Evolutionary conservation across 1,284 basidiomycete genomes (phyloP).

Genomic region (Mycena citricolor): DNA sequence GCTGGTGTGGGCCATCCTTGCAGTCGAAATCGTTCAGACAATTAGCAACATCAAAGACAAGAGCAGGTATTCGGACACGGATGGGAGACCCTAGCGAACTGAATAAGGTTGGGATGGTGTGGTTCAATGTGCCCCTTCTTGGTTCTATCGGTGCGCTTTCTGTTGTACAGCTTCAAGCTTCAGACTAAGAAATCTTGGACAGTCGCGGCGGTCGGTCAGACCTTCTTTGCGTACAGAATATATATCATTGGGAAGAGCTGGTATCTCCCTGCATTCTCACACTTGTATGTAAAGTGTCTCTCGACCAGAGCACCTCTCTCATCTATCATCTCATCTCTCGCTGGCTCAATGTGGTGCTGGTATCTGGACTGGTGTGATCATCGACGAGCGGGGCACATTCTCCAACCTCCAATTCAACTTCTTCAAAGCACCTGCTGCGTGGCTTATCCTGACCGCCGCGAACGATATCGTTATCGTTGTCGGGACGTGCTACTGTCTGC

Average conservation of each 20-base stretch:
- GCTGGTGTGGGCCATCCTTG: slow-evolving; percentile 6
- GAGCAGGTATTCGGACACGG: slow-evolving; percentile 5
- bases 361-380: slow-evolving; percentile 1
- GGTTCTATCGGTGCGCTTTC: slow-evolving; percentile 5
- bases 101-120: slow-evolving; percentile 16
- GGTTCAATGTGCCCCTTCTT: slow-evolving; percentile 15
- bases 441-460: slow-evolving; percentile 4
- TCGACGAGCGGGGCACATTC: background rate
- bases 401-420: background rate
- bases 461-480: slow-evolving; percentile 7
- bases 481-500: background rate
- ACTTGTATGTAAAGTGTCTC: background rate
- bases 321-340: slow-evolving; percentile 1
- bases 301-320: background rate
- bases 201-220: slow-evolving; percentile 2
- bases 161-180: background rate
- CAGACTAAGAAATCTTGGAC: background rate
- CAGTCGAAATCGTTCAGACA: slow-evolving; percentile 16
- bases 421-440: slow-evolving; percentile 1
- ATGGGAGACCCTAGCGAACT: slow-evolving; percentile 5
- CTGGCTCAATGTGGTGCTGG: slow-evolving; percentile 3
- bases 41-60: slow-evolving; percentile 11
- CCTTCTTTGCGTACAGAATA: slow-evolving; percentile 3
- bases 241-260: background rate
- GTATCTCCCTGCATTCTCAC: background rate